Percentiles rank a stretch among this genome's conserved stretches.
Conservation (phyloP, 2,329 filamentous ascomycete genomes). For the Hypoxylon sp. region DNA sequence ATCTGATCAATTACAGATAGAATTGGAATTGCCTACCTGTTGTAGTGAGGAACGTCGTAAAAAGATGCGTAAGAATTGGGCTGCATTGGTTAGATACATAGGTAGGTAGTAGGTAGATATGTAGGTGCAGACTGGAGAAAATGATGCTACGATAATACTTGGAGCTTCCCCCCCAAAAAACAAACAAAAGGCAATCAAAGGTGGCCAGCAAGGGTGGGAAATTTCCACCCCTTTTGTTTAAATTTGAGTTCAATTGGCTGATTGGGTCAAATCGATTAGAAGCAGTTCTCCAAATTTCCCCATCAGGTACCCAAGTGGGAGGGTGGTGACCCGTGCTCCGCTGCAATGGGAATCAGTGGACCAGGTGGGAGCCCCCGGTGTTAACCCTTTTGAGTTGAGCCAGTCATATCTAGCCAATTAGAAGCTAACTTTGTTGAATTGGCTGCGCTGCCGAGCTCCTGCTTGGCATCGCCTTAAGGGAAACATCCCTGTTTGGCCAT, state of each 20-base stretch:
- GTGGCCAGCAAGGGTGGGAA: slow-evolving; percentile 23
- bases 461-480: slow-evolving; percentile 17
- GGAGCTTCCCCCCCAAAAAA: too few species aligned
- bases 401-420: slow-evolving; percentile 33
- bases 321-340: slow-evolving; percentile 19
- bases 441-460: slow-evolving; percentile 14
- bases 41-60: too few species aligned
- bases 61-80: not conserved
- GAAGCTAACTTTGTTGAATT: slow-evolving; percentile 18
- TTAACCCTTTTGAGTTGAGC: slow-evolving; percentile 30
- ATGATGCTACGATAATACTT: too few species aligned
- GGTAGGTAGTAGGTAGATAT: too few species aligned
- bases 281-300: slow-evolving; percentile 15
- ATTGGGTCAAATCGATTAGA: slow-evolving; percentile 7
- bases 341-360: slow-evolving; percentile 26
- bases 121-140: too few species aligned
- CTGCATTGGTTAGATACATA: not conserved
- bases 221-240: slow-evolving; percentile 31
- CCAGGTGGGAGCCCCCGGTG: not conserved
- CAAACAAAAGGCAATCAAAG: too few species aligned
- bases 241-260: slow-evolving; percentile 5
- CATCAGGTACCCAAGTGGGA: slow-evolving; percentile 4
- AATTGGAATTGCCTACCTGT: too few species aligned
- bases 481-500: slow-evolving; percentile 28
- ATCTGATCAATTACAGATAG: slow-evolving; percentile 7